Evolutionary conservation across 768 basidiomycete species (phyloP), one percentile per base, ranked within the genome.

Genomic region (Tricholoma hemisulphureum): DNA sequence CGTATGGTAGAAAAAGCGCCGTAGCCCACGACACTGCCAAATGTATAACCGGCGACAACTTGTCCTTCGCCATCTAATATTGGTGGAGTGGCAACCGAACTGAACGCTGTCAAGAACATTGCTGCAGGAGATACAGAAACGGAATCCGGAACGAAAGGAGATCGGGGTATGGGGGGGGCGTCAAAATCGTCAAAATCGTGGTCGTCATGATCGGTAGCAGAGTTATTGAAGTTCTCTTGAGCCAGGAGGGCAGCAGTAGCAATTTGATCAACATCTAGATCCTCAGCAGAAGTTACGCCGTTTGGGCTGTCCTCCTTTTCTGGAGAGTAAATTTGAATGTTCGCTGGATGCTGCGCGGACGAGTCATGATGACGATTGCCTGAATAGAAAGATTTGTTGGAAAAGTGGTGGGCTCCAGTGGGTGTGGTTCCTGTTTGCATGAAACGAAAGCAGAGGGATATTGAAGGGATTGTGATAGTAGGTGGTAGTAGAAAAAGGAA

Each of bases 1-100:
- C 89, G 76, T 58, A 96, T 90, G 58, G 84, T 85, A 13, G 92
- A 92, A 69, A 93, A 92, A 6, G 85, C 89, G 8, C 95, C 94
- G 58, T 83, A 78, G 23, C 90, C 94, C 11, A 96, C 82, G 62
- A 89, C 76, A 28, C 79, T 78, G 14, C 91, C 94, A 0, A 97
- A 80, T 6, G 80, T 83, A 67, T 93, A 95, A 9, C 88, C 87
- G 0, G 83, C 79, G 10, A 95, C 78, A 21, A 74, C 66, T 53
- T 87, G 77, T 2, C 90, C 90, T 64, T 89, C 87, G 16, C 80
- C 82, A 63, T 93, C 89, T 5, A 83, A 82, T 6, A 77, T 71
- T 5, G 68, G 68, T 1, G 73, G 60, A 2, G 72, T 56, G 1
- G 75, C 67, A 6, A 77, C 65, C 2, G 81, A 77, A 20, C 76